Percentiles rank a stretch among this genome's conserved stretches.
These are phyloP conservation scores for Phytophthora colocasiae DNA, from an alignment of 352 stramenopile species.

Conservation along the genomic window DNA sequence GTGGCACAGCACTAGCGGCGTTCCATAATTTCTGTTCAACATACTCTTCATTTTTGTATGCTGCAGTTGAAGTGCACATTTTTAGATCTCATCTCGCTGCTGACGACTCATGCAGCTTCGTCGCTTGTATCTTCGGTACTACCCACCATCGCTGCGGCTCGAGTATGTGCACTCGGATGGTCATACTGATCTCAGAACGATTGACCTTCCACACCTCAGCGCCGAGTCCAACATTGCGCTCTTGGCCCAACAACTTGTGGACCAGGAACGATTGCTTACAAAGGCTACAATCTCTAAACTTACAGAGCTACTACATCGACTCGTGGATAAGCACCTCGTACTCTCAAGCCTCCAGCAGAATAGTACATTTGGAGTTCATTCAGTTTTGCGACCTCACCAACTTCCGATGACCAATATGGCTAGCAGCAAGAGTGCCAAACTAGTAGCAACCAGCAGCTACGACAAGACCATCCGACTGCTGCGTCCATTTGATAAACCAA, in stretches of 20 bases:
- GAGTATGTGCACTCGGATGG: conserved; percentile 64
- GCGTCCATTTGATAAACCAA: conserved; percentile 34
- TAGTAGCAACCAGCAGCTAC: conserved; percentile 78
- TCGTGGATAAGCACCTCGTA: conserved; percentile 77
- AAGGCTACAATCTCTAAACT: conserved; percentile 51
- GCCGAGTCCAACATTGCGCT: conserved; percentile 73
- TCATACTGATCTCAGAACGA: conserved; percentile 54
- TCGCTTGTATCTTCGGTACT: conserved; percentile 79
- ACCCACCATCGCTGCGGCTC: conserved; percentile 69
- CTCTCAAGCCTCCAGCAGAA: conserved; percentile 32
- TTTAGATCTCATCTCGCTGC: neutral
- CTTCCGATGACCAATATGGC: conserved; percentile 78
- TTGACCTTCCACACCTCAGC: conserved; percentile 73
- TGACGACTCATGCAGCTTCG: conserved; percentile 59
- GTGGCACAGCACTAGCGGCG: neutral
- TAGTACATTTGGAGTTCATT: conserved; percentile 43
- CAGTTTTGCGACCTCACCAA: conserved; percentile 58
- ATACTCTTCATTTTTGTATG: conserved; percentile 3
- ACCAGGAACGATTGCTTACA: conserved; percentile 68
- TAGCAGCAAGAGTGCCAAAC: conserved; percentile 65
- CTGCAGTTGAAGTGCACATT: conserved; percentile 1
- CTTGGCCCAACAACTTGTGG: conserved; percentile 57
- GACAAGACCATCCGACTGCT: conserved; percentile 76
- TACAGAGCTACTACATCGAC: conserved; percentile 65
- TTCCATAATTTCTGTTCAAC: too few species aligned